Evolutionary conservation across 2,329 filamentous ascomycete genomes (phyloP), one percentile per base, ranked within the genome.

Genomic region (Cercospora berteroae): DNA sequence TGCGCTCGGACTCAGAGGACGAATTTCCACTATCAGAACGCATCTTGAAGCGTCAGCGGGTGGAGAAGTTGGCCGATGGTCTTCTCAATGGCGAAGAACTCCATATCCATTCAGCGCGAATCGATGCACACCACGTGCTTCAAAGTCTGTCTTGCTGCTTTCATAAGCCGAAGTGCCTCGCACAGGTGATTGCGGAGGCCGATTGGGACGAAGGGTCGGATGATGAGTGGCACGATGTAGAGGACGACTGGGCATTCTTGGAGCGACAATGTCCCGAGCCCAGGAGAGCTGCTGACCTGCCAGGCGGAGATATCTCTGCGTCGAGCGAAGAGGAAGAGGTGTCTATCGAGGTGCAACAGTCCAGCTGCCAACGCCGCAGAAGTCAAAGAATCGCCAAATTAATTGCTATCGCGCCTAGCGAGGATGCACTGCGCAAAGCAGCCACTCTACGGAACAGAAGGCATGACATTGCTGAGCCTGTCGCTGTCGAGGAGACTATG

Each of bases 51-150:
- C 83, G 82, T 27, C 77, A 80, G 23, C 83, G 86, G 67, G 87
- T 89, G 67, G 88, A 91, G 75, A 77, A 81, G 0, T 84, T 89
- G 12, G 89, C 87, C 1, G 79, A 82, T 33, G 82, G 83, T 36
- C 91, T 85, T 71, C 79, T 91, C 42, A 78, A 81, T 6, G 90
- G 89, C 0, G 79, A 82, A 31, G 74, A 82, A 1, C 83, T 89
- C 0, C 74, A 85, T 25, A 81, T 93, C 2, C 76, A 88, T 3
- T 89, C 90, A 12, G 85, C 89, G 6, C 78, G 71, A 50, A 68
- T 70, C 7, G 59, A 61, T 80, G 5, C 80, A 6, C 44, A 66
- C 7, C 55, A 66, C 5, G 48, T 74, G 13, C 65, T 60, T 20
- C 20, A 55, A 55, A 64, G 67, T 42, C 31, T 70, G 25, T 27